phyloP scores from a whole-genome alignment of 192 early-diverging fungal genomes.

The Entomortierella parvispora region DNA sequence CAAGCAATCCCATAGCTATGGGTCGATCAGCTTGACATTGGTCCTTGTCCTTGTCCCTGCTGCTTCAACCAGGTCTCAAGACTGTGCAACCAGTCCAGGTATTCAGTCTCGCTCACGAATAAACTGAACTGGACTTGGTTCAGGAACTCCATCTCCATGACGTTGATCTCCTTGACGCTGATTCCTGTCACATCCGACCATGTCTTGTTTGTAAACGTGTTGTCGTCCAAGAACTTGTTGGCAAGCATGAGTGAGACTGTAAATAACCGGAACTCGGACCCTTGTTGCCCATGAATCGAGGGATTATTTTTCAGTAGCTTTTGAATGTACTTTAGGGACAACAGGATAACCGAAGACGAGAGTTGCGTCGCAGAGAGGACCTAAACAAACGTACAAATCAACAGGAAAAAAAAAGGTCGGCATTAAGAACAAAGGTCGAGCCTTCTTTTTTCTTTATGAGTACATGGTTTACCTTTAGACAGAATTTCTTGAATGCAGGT shows the following conservation, averaged over 20 bases:
- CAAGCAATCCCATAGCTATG: not conserved
- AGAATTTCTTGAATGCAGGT: constrained; percentile 49
- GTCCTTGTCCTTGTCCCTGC: constrained; percentile 35
- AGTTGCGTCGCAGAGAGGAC: constrained; percentile 70
- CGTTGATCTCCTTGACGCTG: constrained; percentile 80
- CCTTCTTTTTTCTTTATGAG: not conserved
- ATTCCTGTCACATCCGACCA: constrained; percentile 90
- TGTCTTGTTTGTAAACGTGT: constrained; percentile 89
- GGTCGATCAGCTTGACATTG: constrained; percentile 3
- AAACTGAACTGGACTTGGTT: constrained; percentile 78
- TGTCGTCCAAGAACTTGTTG: constrained; percentile 90
- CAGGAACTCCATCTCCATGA: constrained; percentile 91
- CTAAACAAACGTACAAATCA: constrained; percentile 38
- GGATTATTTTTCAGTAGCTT: constrained; percentile 66
- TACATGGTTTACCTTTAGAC: constrained; percentile 37
- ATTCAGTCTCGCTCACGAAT: constrained; percentile 75
- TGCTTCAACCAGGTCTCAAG: constrained; percentile 53
- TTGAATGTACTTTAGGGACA: constrained; percentile 73
- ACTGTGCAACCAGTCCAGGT: constrained; percentile 73
- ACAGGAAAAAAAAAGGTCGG: not conserved
- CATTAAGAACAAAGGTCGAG: not conserved
- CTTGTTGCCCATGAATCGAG: constrained; percentile 66
- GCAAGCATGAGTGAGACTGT: constrained; percentile 87
- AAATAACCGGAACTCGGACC: constrained; percentile 86
- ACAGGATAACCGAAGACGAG: constrained; percentile 68